Conservation (phyloP, 495 filamentous ascomycete species). For the Penicillium ucsense region DNA sequence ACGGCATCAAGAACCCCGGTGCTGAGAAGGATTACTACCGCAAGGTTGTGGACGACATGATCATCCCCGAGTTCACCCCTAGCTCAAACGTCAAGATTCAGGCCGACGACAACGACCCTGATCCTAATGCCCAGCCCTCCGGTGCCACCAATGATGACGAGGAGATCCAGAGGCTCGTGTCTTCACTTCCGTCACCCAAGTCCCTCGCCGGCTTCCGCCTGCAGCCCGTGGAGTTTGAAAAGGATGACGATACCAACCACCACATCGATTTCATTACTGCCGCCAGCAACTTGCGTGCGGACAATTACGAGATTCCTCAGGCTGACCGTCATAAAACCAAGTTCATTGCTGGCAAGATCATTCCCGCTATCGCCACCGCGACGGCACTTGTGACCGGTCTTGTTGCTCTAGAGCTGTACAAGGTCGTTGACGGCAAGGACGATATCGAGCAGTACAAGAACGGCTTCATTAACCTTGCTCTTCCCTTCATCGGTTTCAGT, state of each 20-base stretch:
- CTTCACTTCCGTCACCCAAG: conserved; percentile 63
- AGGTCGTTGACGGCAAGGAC: conserved; percentile 88
- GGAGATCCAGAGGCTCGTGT: conserved; percentile 59
- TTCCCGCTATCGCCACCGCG: conserved; percentile 96
- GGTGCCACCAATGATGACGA: conserved; percentile 55
- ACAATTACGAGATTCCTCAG: conserved; percentile 91
- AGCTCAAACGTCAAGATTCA: conserved; percentile 94
- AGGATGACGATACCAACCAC: conserved; percentile 95
- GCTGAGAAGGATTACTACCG: conserved; percentile 58
- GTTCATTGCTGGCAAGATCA: conserved; percentile 99
- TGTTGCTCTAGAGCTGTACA: conserved; percentile 88
- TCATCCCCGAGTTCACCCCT: conserved; percentile 90
- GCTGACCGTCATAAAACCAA: conserved; percentile 97
- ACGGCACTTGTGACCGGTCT: conserved; percentile 93
- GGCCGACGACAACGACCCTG: conserved; percentile 88
- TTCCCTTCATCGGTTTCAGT: conserved; percentile 97
- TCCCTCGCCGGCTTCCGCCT: conserved; percentile 78
- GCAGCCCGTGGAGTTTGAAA: conserved; percentile 93
- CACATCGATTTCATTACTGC: conserved; percentile 99
- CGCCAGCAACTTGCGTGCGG: conserved; percentile 89
- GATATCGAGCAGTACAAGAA: conserved; percentile 99
- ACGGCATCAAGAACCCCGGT: conserved; percentile 72
- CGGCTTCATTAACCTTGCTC: conserved; percentile 92
- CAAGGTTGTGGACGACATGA: conserved; percentile 81
- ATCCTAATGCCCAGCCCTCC: conserved; percentile 64